Percentiles rank a stretch among this genome's conserved stretches.
Conservation (phyloP, 2,329 filamentous ascomycete genomes). For the Aspergillus caelatus region DNA sequence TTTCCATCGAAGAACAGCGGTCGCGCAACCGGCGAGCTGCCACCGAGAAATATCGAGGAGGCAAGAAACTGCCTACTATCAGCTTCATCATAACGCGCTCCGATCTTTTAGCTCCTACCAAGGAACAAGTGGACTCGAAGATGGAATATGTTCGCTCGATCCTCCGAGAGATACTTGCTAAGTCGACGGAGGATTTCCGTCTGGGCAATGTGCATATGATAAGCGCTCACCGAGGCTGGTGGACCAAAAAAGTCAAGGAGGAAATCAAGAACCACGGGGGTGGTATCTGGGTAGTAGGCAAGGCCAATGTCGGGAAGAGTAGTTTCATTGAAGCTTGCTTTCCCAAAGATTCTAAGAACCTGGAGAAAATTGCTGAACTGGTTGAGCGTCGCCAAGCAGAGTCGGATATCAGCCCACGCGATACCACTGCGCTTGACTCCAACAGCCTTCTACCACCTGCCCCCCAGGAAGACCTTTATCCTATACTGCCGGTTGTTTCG, state of each 20-base stretch:
- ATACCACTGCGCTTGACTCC: constrained; percentile 27
- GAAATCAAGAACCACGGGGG: constrained; percentile 83
- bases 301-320: constrained; percentile 97
- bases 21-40: constrained; percentile 79
- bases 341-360: constrained; percentile 67
- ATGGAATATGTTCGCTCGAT: constrained; percentile 84
- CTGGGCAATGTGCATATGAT: constrained; percentile 86
- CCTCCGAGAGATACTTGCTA: constrained; percentile 74
- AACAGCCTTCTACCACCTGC: constrained; percentile 72
- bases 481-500: constrained; percentile 83
- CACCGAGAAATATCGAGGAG: constrained; percentile 64
- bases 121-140: constrained; percentile 79
- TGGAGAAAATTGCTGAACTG: constrained; percentile 39
- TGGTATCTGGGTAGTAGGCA: constrained; percentile 95
- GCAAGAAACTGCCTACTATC: constrained; percentile 74
- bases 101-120: constrained; percentile 81
- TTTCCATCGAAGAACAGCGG: constrained; percentile 73
- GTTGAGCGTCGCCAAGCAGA: constrained; percentile 32
- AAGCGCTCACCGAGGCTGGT: constrained; percentile 85
- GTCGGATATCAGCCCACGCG: constrained; percentile 15
- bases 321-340: constrained; percentile 85
- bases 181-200: constrained; percentile 69
- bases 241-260: constrained; percentile 83
- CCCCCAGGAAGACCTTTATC: constrained; percentile 73
- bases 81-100: constrained; percentile 90